phyloP scores from a whole-genome alignment of 495 filamentous ascomycete genomes.

The Usnea hakonensis region DNA sequence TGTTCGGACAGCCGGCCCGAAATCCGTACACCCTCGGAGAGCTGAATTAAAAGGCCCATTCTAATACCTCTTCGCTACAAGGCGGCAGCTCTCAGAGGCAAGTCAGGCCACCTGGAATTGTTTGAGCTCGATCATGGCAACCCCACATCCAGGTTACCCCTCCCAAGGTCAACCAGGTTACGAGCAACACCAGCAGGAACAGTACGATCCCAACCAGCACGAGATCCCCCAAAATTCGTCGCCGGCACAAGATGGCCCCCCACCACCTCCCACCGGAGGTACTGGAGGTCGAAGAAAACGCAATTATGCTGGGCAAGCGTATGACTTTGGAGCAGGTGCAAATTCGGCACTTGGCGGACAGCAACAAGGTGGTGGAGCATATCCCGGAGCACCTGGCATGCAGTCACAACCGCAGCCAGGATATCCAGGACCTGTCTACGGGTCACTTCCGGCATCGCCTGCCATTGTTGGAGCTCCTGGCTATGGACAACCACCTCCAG shows the following conservation, averaged over 20 bases:
- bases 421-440: slow-evolving; percentile 52
- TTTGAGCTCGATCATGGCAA: slow-evolving; percentile 33
- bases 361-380: slow-evolving; percentile 43
- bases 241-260: slow-evolving; percentile 32
- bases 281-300: slow-evolving; percentile 73
- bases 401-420: slow-evolving; percentile 33
- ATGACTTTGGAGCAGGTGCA: slow-evolving; percentile 82
- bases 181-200: slow-evolving; percentile 40
- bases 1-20: not conserved
- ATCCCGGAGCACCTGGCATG: slow-evolving; percentile 35
- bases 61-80: not conserved
- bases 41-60: not conserved
- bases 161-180: slow-evolving; percentile 37
- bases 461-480: slow-evolving; percentile 29
- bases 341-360: slow-evolving; percentile 68
- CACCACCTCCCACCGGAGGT: slow-evolving; percentile 41
- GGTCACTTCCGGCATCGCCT: slow-evolving; percentile 34
- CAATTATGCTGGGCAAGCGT: slow-evolving; percentile 87
- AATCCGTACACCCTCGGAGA: not conserved
- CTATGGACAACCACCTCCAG: slow-evolving; percentile 26
- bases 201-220: slow-evolving; percentile 38
- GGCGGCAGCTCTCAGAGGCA: not conserved
- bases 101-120: not conserved
- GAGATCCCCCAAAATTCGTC: slow-evolving; percentile 37
- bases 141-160: slow-evolving; percentile 60